These are phyloP conservation scores for Talaromyces stipitatus DNA, from an alignment of 495 filamentous ascomycete species.

Conservation along the genomic window DNA sequence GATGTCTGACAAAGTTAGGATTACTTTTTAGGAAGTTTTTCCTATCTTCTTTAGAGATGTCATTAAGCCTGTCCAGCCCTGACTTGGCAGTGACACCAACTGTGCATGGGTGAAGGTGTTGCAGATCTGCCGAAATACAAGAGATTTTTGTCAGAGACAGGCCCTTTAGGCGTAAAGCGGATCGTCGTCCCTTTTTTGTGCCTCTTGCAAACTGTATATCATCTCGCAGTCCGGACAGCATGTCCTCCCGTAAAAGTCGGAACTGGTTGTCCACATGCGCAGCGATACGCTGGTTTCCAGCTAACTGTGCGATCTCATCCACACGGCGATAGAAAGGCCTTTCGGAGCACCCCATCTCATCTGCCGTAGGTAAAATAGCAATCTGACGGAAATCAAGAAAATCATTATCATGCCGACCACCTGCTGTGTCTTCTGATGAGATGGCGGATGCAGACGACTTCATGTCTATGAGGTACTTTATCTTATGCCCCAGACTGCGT, in stretches of 20 bases:
- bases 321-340: constrained; percentile 51
- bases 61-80: constrained; percentile 37
- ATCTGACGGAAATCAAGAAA: constrained; percentile 53
- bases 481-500: constrained; percentile 32
- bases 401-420: constrained; percentile 78
- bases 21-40: constrained; percentile 42
- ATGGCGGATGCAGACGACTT: constrained; percentile 7
- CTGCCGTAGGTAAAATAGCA: constrained; percentile 57
- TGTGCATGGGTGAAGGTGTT: constrained; percentile 27
- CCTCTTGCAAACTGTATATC: constrained; percentile 43
- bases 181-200: constrained; percentile 32
- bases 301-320: constrained; percentile 22
- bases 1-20: constrained; percentile 47
- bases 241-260: constrained; percentile 67
- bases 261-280: constrained; percentile 72
- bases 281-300: constrained; percentile 26
- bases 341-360: constrained; percentile 42
- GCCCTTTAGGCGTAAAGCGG: constrained; percentile 15
- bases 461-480: constrained; percentile 32
- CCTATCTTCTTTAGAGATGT: constrained; percentile 18
- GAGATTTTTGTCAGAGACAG: constrained; percentile 23
- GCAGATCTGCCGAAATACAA: constrained; percentile 13
- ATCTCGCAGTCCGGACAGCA: constrained; percentile 58
- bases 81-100: constrained; percentile 34
- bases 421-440: constrained; percentile 14